Base-by-base conservation (phyloP, 305 asterid species). In the Solanum chacoense region DNA sequence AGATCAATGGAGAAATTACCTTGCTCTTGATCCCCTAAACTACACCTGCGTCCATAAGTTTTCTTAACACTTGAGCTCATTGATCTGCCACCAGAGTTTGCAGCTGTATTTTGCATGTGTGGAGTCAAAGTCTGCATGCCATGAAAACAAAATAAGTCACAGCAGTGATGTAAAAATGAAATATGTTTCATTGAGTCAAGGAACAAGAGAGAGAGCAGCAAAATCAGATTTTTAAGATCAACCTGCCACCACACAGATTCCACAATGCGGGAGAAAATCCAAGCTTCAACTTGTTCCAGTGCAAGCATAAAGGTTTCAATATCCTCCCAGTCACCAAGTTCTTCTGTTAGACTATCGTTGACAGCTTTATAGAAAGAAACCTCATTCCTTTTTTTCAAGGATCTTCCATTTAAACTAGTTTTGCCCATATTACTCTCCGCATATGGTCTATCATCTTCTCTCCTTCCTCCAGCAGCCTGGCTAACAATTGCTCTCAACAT, bases 201-300 rank as follows among this genome's bases (percentile, higher is more conserved):
- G 78, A 87, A 87, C 24, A 32, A 71, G 38, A 29, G 6, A 59
- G 32, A 12, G 77, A 36, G 42, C 69, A 34, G 50, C 14, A 34
- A 42, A 78, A 88, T 16, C 32, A 31, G 59, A 63, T 65, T 65
- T 50, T 67, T 72, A 86, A 88, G 88, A 26, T 29, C 28, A 86
- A 97, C 99, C 99, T 97, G 98, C 99, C 99, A 97, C 99, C 99
- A 97, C 59, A 97, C 83, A 50, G 98, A 97, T 94, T 97, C 96
- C 12, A 95, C 95, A 29, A 95, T 94, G 76, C 97, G 91, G 88
- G 95, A 93, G 91, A 97, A 97, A 87, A 97, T 92, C 99, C 99
- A 97, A 86, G 98, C 94, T 94, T 97, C 99, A 32, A 94, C 93
- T 89, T 93, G 94, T 88, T 96, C 99, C n/a, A 97, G 91, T n/a